Evolutionary conservation across 257 asterid species (phyloP).

Genomic region (Rehmannia glutinosa): DNA sequence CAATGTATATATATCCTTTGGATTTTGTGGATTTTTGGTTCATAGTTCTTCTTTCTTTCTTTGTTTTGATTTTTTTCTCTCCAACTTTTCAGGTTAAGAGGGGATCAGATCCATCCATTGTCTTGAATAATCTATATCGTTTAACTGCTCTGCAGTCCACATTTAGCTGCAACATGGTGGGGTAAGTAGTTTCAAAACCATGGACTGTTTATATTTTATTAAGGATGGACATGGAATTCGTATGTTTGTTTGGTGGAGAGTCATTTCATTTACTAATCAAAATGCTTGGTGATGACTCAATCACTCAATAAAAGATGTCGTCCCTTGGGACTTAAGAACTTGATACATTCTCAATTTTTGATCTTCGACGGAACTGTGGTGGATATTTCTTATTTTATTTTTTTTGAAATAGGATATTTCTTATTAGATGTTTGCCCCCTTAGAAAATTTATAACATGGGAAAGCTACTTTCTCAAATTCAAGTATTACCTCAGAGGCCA

Average conservation of each 20-base stretch:
- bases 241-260: not conserved
- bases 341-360: not conserved
- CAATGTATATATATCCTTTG: not conserved
- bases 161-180: constrained; percentile 99
- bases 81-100: constrained; percentile 69
- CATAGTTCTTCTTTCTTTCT: constrained; percentile 1
- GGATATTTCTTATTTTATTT: not conserved
- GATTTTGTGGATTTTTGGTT: constrained; percentile 13
- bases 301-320: too few species aligned
- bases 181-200: constrained; percentile 53
- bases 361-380: not conserved
- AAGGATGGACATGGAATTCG: not conserved
- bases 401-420: not conserved
- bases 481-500: too few species aligned
- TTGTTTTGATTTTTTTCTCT: constrained; percentile 12
- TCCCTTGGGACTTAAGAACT: too few species aligned
- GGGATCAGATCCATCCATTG: constrained; percentile 85
- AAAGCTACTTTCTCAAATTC: not conserved
- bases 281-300: constrained; percentile 2
- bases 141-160: constrained; percentile 81
- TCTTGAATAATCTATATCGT: constrained; percentile 85
- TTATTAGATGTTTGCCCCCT: not conserved
- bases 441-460: not conserved
- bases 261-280: not conserved
- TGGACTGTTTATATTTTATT: not conserved